Conservation (phyloP, 805 yeast species). For the Kockiozyma suomiensis region DNA sequence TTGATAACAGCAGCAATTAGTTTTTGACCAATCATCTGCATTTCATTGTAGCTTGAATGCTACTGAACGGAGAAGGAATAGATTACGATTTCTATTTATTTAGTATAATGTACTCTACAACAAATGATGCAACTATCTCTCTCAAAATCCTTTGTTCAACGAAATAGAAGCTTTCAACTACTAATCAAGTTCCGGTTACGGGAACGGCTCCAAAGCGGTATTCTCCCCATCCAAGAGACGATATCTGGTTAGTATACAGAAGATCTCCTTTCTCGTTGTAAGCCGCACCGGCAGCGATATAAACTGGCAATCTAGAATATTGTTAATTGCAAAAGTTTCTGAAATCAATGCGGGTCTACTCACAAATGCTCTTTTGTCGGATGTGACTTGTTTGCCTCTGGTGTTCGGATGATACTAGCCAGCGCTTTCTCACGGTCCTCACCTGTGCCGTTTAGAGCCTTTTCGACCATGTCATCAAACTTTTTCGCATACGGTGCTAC, state of each 20-base stretch:
- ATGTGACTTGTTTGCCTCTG: slow-evolving; percentile 54
- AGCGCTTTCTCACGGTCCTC: slow-evolving; percentile 46
- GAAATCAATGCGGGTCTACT: neutral
- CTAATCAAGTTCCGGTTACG: neutral
- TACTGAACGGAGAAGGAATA: neutral
- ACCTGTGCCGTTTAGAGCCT: slow-evolving; percentile 44
- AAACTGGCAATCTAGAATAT: slow-evolving; percentile 51
- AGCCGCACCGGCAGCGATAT: slow-evolving; percentile 61
- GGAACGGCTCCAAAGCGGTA: slow-evolving; percentile 43
- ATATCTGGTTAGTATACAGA: slow-evolving; percentile 49
- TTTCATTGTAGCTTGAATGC: neutral
- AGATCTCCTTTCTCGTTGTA: slow-evolving; percentile 49
- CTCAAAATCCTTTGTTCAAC: neutral
- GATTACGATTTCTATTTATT: neutral
- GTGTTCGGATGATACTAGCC: slow-evolving; percentile 43
- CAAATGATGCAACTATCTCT: neutral
- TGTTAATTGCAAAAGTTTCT: neutral
- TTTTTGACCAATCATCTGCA: neutral
- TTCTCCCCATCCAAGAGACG: slow-evolving; percentile 70
- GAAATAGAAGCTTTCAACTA: neutral
- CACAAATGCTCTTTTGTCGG: slow-evolving; percentile 75
- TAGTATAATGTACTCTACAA: slow-evolving; percentile 8
- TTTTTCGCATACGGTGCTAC: slow-evolving; percentile 53
- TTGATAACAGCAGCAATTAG: neutral
- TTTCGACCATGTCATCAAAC: slow-evolving; percentile 54